Base-by-base conservation (phyloP, 352 stramenopile species). In the Heterotrichella gracilis region DNA sequence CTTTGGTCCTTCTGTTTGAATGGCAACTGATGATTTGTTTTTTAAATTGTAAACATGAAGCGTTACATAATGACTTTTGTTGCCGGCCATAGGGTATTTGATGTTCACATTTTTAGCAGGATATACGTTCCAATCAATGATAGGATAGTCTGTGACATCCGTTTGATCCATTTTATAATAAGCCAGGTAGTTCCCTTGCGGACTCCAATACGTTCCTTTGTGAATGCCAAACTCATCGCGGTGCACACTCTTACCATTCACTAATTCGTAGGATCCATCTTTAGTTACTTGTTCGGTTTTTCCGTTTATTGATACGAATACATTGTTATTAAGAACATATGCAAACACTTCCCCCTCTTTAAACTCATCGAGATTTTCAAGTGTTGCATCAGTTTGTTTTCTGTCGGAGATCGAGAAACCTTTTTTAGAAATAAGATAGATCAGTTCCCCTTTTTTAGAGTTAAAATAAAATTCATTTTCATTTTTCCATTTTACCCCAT, bases 391-490 rank as follows among this genome's bases (percentile, higher is more conserved):
- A n/a, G 9, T 53, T 53, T 17, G n/a, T 53, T 53, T 53, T 53
- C 32, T 53, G 32, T n/a, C n/a, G 9, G 32, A 53, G 9, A 17
- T 53, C 9, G 32, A 17, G n/a, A 53, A 9, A 53, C 32, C n/a
- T 17, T 53, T 53, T 53, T n/a, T 53, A 9, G 32, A 53, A 53
- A 53, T 17, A 53, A n/a, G n/a, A 53, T 53, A 53, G 32, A 53
- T n/a, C 32, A 9, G n/a, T n/a, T 53, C 32, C n/a, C 32, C 32
- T 17, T 53, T 53, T 53, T 53, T 53, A 53, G 9, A 17, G n/a
- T n/a, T 53, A n/a, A 53, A 53, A 53, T 53, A 53, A n/a, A 53
- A 53, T 9, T 53, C 32, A n/a, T 53, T 53, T n/a, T 53, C 32
- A 53, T 53, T 53, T 53, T 53, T n/a, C 9, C 9, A 53, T 17